Base-by-base conservation (phyloP, 805 yeast genomes). In the Diddensiella santjacobensis region DNA sequence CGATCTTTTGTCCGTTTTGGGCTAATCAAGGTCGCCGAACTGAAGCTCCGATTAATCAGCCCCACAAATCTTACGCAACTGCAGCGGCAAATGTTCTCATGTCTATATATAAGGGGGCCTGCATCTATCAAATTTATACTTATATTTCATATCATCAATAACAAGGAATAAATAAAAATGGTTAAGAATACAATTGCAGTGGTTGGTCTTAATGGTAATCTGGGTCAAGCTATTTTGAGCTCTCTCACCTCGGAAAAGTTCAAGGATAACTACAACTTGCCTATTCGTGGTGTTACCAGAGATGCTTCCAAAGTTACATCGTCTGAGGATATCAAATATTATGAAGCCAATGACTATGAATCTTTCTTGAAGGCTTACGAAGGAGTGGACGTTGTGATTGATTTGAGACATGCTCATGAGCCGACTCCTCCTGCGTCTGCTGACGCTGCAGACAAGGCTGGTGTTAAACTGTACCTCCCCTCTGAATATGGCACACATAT, bases 401-500 rank as follows among this genome's bases (percentile, higher is more conserved):
- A 75, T 50, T 63, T 77, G 38, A 56, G 68, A 39, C 6, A 8
- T 13, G 31, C 31, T 8, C 31, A 26, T 26, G 31, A 13, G 8
- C 11, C 11, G 13, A 26, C 31, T 13, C 11, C 61, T 4, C 53
- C 54, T 26, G 68, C 73, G 3, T 56, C 55, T 13, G 40, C 58
- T 13, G 71, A 66, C 20, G 71, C 76, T 4, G 70, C 71, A 1
- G 57, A 55, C 4, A 61, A 57, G 22, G 69, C 67, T 44, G 69
- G 71, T 54, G 76, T 79, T 40, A 73, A 75, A 58, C 57, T 79
- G 24, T 79, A 71, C 62, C 72, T 79, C 52, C 84, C 83, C 29
- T 74, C 82, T 1, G 82, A 79, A 56, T 80, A 75, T 54, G 86
- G 84, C 40, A 56, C 67, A 6, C 79, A 78, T 42, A 6, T 22